These are phyloP conservation scores for Adansonia madagascariensis DNA, from an alignment of 441 rosid species.

Conservation along the genomic window DNA sequence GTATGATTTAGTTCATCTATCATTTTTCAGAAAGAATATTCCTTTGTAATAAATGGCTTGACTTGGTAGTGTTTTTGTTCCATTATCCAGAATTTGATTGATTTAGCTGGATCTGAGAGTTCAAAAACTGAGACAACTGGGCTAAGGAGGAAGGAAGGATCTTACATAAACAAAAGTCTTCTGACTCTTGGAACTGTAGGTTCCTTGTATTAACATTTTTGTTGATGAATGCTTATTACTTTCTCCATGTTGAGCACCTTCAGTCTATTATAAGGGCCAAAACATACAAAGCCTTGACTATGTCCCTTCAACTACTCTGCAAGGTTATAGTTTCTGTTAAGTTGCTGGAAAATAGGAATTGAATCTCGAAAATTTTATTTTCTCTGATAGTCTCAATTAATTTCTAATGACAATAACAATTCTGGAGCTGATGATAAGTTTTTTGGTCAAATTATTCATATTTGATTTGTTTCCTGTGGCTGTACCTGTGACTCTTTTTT, in stretches of 20 bases:
- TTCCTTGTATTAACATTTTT: slow-evolving; percentile 28
- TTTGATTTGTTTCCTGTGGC: neutral
- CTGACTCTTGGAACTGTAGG: slow-evolving; percentile 98
- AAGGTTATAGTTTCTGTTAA: slow-evolving; percentile 6
- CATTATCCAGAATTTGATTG: slow-evolving; percentile 84
- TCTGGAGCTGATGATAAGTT: slow-evolving; percentile 10
- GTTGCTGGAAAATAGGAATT: neutral
- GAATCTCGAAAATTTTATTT: neutral
- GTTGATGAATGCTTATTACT: slow-evolving; percentile 16
- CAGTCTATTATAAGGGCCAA: slow-evolving; percentile 19
- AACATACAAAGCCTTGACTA: neutral
- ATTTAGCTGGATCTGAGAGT: slow-evolving; percentile 99
- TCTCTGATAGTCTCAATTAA: neutral
- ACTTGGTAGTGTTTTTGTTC: slow-evolving; percentile 27
- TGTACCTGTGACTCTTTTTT: slow-evolving; percentile 6
- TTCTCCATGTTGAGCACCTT: slow-evolving; percentile 11
- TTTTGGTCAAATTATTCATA: neutral
- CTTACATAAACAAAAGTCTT: slow-evolving; percentile 99
- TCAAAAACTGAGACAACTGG: slow-evolving; percentile 99
- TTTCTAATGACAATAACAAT: neutral
- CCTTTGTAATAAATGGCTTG: slow-evolving; percentile 25
- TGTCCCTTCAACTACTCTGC: neutral
- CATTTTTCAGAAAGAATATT: slow-evolving; percentile 21
- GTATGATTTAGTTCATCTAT: slow-evolving; percentile 49
- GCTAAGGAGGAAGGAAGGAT: slow-evolving; percentile 94